Evolutionary conservation across 176 grass and related monocot genomes (phyloP).

Genomic region (Saccharum spontaneum): DNA sequence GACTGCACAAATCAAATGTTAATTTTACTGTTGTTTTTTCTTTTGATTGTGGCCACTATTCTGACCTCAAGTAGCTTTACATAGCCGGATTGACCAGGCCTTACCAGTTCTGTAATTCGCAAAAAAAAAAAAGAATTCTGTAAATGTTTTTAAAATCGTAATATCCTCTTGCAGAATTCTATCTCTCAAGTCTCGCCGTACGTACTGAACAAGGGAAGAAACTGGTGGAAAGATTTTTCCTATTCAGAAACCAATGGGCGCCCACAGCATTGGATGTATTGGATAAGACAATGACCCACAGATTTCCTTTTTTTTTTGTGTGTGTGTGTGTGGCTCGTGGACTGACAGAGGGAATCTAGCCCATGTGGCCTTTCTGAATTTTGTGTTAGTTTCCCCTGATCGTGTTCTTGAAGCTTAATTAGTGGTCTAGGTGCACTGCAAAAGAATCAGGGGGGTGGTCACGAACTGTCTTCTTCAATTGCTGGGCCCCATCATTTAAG

Average conservation of each 20-base stretch:
- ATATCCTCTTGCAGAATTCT: not conserved
- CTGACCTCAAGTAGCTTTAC: not conserved
- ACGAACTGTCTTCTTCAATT: not conserved
- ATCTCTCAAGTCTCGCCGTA: not conserved
- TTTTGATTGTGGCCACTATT: not conserved
- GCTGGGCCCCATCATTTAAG: not conserved
- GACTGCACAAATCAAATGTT: not conserved
- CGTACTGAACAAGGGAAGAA: not conserved
- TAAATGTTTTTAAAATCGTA: not conserved
- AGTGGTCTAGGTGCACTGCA: not conserved
- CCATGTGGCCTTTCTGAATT: conserved; percentile 10
- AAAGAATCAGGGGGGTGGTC: not conserved
- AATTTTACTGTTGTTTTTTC: not conserved
- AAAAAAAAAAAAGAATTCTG: not conserved
- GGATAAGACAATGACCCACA: conserved; percentile 28
- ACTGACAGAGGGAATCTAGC: conserved; percentile 11
- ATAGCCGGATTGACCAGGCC: not conserved
- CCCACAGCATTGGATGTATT: conserved; percentile 7
- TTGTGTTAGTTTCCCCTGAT: not conserved
- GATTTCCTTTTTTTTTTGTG: not conserved
- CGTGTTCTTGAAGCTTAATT: not conserved
- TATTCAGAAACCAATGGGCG: conserved; percentile 20
- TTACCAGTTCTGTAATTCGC: not conserved
- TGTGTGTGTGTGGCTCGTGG: not conserved
- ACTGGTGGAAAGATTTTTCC: not conserved